Evolutionary conservation across 2,329 filamentous ascomycete species (phyloP).

Genomic region (Aureobasidium sp.): DNA sequence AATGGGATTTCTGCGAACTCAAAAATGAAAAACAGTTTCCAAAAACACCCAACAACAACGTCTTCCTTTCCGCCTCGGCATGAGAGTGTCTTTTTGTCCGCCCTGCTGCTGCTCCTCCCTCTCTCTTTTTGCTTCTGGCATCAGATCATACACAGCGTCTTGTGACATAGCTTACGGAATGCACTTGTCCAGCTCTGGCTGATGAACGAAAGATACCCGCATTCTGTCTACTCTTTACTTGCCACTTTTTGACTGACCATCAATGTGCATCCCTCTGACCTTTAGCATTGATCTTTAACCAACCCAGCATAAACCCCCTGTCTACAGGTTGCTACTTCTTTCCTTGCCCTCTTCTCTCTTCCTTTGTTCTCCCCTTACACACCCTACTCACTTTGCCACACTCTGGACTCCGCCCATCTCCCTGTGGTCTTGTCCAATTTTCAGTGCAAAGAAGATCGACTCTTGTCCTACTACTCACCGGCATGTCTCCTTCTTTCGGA

Average conservation of each 20-base stretch:
- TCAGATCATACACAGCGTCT: neutral
- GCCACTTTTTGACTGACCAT: neutral
- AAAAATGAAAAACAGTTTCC: conserved; percentile 16
- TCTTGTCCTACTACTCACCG: conserved; percentile 35
- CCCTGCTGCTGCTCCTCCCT: neutral
- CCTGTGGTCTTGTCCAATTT: conserved; percentile 3
- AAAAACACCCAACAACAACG: conserved; percentile 13
- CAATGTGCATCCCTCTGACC: neutral
- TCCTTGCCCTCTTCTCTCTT: neutral
- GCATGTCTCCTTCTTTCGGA: conserved; percentile 29
- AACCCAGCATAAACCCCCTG: neutral
- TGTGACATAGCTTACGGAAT: conserved; percentile 17
- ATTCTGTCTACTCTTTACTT: conserved; percentile 1
- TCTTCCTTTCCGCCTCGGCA: neutral
- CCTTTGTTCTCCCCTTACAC: neutral
- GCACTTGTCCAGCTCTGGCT: conserved; percentile 13
- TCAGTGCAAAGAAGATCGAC: conserved; percentile 62
- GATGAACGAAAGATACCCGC: conserved; percentile 10
- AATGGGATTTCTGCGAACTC: conserved; percentile 12
- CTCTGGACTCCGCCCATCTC: conserved; percentile 5
- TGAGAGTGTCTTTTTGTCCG: neutral
- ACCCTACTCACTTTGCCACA: conserved; percentile 1
- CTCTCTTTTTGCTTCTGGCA: neutral
- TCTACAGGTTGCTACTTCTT: neutral
- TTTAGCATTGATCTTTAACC: neutral